phyloP scores from a whole-genome alignment of 2,329 filamentous ascomycete genomes.

The Monascus ruber region DNA sequence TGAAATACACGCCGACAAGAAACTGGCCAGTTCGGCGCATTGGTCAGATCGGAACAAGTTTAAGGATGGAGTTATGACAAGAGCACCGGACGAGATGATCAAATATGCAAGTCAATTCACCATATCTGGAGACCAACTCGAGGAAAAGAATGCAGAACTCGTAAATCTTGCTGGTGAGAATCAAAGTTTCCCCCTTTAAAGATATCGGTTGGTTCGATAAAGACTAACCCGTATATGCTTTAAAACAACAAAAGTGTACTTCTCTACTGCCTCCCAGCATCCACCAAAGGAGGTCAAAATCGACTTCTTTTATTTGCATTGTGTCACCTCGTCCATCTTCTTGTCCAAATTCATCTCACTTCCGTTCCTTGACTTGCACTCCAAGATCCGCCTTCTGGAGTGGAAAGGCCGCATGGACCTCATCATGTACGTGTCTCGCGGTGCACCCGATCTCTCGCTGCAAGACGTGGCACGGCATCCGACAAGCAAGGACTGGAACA shows the following conservation, averaged over 20 bases:
- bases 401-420: conserved; percentile 72
- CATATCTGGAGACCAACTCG: conserved; percentile 46
- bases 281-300: conserved; percentile 57
- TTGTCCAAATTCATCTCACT: conserved; percentile 51
- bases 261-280: conserved; percentile 50
- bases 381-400: conserved; percentile 62
- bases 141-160: conserved; percentile 54
- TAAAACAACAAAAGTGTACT: conserved; percentile 33
- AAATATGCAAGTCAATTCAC: conserved; percentile 48
- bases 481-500: conserved; percentile 39
- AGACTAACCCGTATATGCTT: not conserved
- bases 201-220: not conserved
- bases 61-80: conserved; percentile 54
- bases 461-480: conserved; percentile 51
- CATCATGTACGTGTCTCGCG: conserved; percentile 59
- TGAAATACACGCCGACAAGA: conserved; percentile 45
- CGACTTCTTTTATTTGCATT: conserved; percentile 78
- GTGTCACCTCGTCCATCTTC: conserved; percentile 67
- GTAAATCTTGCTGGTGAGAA: conserved; percentile 48
- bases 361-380: conserved; percentile 47
- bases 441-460: conserved; percentile 48
- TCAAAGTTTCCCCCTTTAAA: not conserved
- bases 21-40: conserved; percentile 43
- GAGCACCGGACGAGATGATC: conserved; percentile 54
- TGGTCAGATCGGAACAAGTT: conserved; percentile 52